These are phyloP conservation scores for Alternaria ethzedia DNA, from an alignment of 2,329 filamentous ascomycete genomes.

Conservation along the genomic window DNA sequence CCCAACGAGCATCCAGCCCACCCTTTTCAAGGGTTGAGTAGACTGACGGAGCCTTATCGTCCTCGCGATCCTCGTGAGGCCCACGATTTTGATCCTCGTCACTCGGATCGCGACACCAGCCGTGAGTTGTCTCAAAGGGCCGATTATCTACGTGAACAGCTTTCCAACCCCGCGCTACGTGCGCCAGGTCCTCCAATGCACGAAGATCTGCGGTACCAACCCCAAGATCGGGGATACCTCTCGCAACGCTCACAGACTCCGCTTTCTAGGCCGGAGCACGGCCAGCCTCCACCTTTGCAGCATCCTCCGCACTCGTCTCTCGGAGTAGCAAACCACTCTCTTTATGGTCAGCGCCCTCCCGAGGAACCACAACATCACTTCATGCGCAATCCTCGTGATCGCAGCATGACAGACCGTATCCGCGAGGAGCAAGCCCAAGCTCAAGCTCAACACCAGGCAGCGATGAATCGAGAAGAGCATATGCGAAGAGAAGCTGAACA, in stretches of 20 bases:
- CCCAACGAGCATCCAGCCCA: slow-evolving; percentile 37
- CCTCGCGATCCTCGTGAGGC: slow-evolving; percentile 37
- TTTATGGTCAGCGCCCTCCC: slow-evolving; percentile 35
- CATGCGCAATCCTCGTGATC: slow-evolving; percentile 25
- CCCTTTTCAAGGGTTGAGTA: slow-evolving; percentile 30
- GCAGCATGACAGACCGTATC: slow-evolving; percentile 35
- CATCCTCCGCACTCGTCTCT: slow-evolving; percentile 42
- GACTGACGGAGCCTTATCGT: slow-evolving; percentile 37
- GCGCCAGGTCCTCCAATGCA: slow-evolving; percentile 29
- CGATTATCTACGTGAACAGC: slow-evolving; percentile 40
- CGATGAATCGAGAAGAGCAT: slow-evolving; percentile 31
- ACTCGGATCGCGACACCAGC: slow-evolving; percentile 41
- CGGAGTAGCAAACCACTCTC: slow-evolving; percentile 31
- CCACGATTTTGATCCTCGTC: slow-evolving; percentile 39
- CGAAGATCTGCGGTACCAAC: slow-evolving; percentile 38
- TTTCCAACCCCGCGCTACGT: slow-evolving; percentile 29
- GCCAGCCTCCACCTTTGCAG: slow-evolving; percentile 37
- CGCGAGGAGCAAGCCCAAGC: slow-evolving; percentile 35
- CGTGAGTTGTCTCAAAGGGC: slow-evolving; percentile 40
- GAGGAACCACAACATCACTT: slow-evolving; percentile 39
- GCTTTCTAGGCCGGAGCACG: slow-evolving; percentile 35
- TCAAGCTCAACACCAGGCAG: slow-evolving; percentile 34
- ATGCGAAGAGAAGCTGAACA: slow-evolving; percentile 30
- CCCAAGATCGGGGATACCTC: slow-evolving; percentile 37
- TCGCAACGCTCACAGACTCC: slow-evolving; percentile 46